These are phyloP conservation scores for Tricladium varicosporioides DNA, from an alignment of 2,329 filamentous ascomycete genomes.

Conservation along the genomic window DNA sequence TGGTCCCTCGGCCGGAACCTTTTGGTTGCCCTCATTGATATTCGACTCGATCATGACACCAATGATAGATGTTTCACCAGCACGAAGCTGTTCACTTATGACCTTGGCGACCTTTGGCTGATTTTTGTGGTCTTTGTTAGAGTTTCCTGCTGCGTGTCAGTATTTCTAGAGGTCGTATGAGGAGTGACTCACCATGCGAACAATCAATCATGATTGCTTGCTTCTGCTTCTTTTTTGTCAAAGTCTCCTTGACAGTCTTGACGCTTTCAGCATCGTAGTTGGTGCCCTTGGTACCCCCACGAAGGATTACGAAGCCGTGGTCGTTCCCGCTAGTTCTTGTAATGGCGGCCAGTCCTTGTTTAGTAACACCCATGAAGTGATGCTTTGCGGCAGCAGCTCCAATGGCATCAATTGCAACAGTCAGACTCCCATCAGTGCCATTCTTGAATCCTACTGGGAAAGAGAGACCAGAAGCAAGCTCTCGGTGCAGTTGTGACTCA, in stretches of 20 bases:
- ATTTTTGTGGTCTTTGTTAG: slow-evolving; percentile 95
- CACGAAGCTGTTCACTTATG: slow-evolving; percentile 80
- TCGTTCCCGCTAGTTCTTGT: slow-evolving; percentile 92
- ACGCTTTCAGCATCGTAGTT: slow-evolving; percentile 91
- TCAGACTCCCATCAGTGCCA: slow-evolving; percentile 88
- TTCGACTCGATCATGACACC: slow-evolving; percentile 99
- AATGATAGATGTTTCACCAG: slow-evolving; percentile 84
- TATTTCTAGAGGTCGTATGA: not conserved
- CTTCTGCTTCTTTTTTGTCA: slow-evolving; percentile 79
- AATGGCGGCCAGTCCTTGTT: slow-evolving; percentile 93
- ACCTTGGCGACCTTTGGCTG: slow-evolving; percentile 88
- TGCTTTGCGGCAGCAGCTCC: slow-evolving; percentile 82
- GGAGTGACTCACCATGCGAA: slow-evolving; percentile 73
- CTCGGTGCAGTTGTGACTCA: slow-evolving; percentile 93
- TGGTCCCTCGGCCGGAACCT: slow-evolving; percentile 81
- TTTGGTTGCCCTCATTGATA: slow-evolving; percentile 87
- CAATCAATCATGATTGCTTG: slow-evolving; percentile 97
- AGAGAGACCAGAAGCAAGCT: slow-evolving; percentile 89
- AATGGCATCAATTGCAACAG: slow-evolving; percentile 93
- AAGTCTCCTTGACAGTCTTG: slow-evolving; percentile 70
- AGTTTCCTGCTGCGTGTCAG: slow-evolving; percentile 66
- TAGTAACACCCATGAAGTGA: slow-evolving; percentile 98
- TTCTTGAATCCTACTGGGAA: slow-evolving; percentile 99
- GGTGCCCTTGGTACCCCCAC: slow-evolving; percentile 86
- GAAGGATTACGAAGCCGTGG: slow-evolving; percentile 94